These are phyloP conservation scores for Paramarasmius palmivorus DNA, from an alignment of 1,284 basidiomycete species.

Conservation along the genomic window DNA sequence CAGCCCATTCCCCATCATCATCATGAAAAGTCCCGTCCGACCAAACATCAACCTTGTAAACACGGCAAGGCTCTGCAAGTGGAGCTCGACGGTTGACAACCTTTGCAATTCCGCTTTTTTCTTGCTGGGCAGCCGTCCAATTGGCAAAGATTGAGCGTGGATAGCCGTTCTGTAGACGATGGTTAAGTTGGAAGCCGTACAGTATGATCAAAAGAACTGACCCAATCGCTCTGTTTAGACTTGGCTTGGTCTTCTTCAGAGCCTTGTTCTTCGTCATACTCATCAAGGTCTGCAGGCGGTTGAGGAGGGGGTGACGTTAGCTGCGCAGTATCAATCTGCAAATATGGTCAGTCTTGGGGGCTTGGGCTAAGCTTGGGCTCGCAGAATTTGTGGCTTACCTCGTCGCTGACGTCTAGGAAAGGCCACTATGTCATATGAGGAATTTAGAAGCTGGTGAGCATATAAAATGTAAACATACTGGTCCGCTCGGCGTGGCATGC, in stretches of 20 bases:
- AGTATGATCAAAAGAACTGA: no score
- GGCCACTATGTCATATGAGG: not conserved
- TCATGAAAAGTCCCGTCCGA: conserved; percentile 1
- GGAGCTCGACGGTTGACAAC: not conserved
- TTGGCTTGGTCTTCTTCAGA: no score
- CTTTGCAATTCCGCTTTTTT: not conserved
- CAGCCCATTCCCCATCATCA: not conserved
- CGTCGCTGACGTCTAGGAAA: conserved; percentile 1
- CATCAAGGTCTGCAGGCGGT: not conserved
- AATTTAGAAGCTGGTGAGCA: no score
- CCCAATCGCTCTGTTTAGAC: no score
- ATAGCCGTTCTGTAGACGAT: not conserved
- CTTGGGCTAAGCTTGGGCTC: no score
- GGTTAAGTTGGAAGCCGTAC: no score
- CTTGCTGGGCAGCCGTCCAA: not conserved
- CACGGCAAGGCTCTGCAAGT: not conserved
- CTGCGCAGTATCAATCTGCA: not conserved
- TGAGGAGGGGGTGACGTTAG: not conserved
- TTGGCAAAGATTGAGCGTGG: not conserved
- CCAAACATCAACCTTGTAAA: not conserved
- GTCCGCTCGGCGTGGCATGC: conserved; percentile 1
- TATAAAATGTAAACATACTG: not conserved
- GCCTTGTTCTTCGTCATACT: not conserved
- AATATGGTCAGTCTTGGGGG: not conserved
- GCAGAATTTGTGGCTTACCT: not conserved